Conservation (phyloP, 176 grass and related monocot species). For the Ampelocalamus luodianensis region DNA sequence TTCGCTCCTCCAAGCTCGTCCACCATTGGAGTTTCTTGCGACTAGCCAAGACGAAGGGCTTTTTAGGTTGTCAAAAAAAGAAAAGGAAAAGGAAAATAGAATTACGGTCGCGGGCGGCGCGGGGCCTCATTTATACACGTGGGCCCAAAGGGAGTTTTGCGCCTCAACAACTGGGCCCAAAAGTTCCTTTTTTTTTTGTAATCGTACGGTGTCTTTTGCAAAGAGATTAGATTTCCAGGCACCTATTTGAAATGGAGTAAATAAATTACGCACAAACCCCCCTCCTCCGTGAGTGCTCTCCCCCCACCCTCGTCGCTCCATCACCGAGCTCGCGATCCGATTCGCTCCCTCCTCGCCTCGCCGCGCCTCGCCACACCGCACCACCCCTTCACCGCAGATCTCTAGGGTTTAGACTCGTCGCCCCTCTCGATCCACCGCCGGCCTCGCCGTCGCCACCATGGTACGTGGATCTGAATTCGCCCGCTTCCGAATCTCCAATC, state of each 20-base stretch:
- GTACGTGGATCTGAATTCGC: constrained; percentile 56
- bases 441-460: constrained; percentile 38
- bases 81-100: neutral
- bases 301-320: constrained; percentile 20
- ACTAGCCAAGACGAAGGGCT: neutral
- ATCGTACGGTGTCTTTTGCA: neutral
- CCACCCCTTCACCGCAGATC: constrained; percentile 18
- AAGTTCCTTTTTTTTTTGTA: neutral
- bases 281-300: neutral
- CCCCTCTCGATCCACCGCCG: neutral
- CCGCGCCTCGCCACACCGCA: neutral
- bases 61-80: neutral
- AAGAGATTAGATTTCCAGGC: neutral
- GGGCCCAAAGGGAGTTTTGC: neutral
- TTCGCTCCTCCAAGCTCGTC: neutral
- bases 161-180: neutral
- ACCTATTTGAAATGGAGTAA: constrained; percentile 29
- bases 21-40: neutral
- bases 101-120: neutral
- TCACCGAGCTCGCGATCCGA: constrained; percentile 54
- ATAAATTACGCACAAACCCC: constrained; percentile 42
- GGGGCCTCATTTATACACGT: neutral
- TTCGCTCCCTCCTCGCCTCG: neutral
- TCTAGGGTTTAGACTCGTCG: neutral
- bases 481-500: constrained; percentile 31